These are phyloP conservation scores for Pseudogymnoascus destructans DNA, from an alignment of 2,329 filamentous ascomycete genomes.

Conservation along the genomic window DNA sequence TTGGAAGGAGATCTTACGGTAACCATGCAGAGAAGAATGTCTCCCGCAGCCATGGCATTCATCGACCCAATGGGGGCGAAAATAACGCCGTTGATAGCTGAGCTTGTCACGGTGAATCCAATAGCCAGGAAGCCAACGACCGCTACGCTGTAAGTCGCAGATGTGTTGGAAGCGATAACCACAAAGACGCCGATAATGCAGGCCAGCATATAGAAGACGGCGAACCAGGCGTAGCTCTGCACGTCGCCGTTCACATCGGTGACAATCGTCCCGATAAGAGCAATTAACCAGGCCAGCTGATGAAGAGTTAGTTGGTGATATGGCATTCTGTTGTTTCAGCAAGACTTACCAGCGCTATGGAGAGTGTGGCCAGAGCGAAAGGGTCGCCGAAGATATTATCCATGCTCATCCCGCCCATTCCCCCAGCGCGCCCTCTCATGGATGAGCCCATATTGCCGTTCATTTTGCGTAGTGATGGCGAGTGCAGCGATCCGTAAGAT, in stretches of 20 bases:
- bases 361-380: slow-evolving; percentile 87
- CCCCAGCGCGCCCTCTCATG: slow-evolving; percentile 34
- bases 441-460: slow-evolving; percentile 49
- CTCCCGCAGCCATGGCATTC: slow-evolving; percentile 81
- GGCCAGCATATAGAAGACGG: slow-evolving; percentile 72
- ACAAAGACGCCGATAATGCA: slow-evolving; percentile 67
- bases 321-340: neutral
- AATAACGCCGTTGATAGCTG: slow-evolving; percentile 74
- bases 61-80: slow-evolving; percentile 61
- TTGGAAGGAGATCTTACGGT: slow-evolving; percentile 45
- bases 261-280: slow-evolving; percentile 70
- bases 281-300: slow-evolving; percentile 89
- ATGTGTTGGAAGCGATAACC: slow-evolving; percentile 71
- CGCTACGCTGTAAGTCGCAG: slow-evolving; percentile 82
- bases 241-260: slow-evolving; percentile 26
- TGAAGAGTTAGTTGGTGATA: slow-evolving; percentile 8
- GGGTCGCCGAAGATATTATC: slow-evolving; percentile 93
- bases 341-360: slow-evolving; percentile 67
- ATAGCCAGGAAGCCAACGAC: slow-evolving; percentile 77
- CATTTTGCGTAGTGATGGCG: slow-evolving; percentile 70
- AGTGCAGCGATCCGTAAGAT: slow-evolving; percentile 58
- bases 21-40: slow-evolving; percentile 88
- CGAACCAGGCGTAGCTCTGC: slow-evolving; percentile 88
- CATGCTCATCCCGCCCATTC: slow-evolving; percentile 50
- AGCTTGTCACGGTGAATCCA: slow-evolving; percentile 73